Evolutionary conservation across 495 filamentous ascomycete species (phyloP).

Genomic region (Mytilinidion resinicola): DNA sequence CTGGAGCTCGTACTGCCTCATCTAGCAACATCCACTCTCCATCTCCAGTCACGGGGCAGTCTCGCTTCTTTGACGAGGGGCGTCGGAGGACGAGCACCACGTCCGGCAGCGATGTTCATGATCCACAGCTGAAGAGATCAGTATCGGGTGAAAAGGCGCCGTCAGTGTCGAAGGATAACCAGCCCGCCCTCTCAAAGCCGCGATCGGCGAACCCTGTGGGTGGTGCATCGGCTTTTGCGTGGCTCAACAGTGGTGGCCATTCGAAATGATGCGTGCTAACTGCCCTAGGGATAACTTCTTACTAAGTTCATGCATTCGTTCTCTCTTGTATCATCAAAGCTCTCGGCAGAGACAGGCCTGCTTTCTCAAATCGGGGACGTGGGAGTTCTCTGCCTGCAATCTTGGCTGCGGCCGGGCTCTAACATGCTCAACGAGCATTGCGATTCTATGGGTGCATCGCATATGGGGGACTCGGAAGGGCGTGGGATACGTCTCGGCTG

Average conservation of each 20-base stretch:
- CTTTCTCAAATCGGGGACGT: no score
- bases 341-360: not conserved
- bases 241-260: slow-evolving; percentile 55
- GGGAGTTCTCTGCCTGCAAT: no score
- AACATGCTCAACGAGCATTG: no score
- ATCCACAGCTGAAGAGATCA: slow-evolving; percentile 12
- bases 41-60: slow-evolving; percentile 26
- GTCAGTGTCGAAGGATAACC: slow-evolving; percentile 37
- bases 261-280: slow-evolving; percentile 14
- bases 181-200: slow-evolving; percentile 42
- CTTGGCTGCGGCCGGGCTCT: no score
- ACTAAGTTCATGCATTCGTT: not conserved
- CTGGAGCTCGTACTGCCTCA: slow-evolving; percentile 30
- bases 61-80: slow-evolving; percentile 40
- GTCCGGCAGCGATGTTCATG: slow-evolving; percentile 5
- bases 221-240: slow-evolving; percentile 91
- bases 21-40: slow-evolving; percentile 10
- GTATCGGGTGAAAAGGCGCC: slow-evolving; percentile 27
- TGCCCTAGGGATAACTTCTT: not conserved
- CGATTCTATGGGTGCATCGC: no score
- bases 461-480: no score
- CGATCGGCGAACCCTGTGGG: slow-evolving; percentile 72
- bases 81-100: slow-evolving; percentile 22
- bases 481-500: no score
- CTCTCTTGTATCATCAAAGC: not conserved